These are phyloP conservation scores for Eucalyptus cloeziana DNA, from an alignment of 345 rosid species.

Conservation along the genomic window DNA sequence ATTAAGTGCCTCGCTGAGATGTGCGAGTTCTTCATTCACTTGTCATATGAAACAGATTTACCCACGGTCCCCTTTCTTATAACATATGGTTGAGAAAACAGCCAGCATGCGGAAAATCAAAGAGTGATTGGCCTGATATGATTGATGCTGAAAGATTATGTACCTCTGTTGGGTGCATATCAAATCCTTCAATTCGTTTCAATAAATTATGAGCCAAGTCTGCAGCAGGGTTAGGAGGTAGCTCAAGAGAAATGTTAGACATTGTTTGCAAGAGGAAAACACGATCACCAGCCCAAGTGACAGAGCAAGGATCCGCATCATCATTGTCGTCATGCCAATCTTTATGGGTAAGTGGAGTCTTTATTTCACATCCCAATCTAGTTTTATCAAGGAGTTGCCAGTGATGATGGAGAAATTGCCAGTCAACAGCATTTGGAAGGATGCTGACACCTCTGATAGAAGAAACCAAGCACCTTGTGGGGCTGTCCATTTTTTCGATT, in stretches of 20 bases:
- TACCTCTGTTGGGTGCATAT: constrained; percentile 95
- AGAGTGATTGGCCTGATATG: background rate
- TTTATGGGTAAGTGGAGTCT: constrained; percentile 13
- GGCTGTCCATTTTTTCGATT: constrained; percentile 82
- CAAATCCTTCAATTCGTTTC: constrained; percentile 64
- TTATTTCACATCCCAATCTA: constrained; percentile 22
- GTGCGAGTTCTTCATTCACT: background rate
- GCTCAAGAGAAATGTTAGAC: constrained; percentile 77
- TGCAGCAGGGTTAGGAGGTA: constrained; percentile 83
- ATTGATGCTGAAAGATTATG: background rate
- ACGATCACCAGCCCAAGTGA: constrained; percentile 85
- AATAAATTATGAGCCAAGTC: constrained; percentile 80
- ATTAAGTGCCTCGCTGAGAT: too few species aligned
- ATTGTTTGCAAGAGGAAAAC: constrained; percentile 88
- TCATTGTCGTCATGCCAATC: constrained; percentile 22
- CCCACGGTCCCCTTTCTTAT: background rate
- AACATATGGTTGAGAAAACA: background rate
- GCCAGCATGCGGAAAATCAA: background rate
- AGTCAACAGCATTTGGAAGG: constrained; percentile 63
- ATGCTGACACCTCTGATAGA: constrained; percentile 77
- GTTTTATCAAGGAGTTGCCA: constrained; percentile 80
- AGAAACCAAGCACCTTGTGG: constrained; percentile 97
- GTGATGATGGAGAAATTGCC: constrained; percentile 94
- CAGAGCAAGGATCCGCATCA: constrained; percentile 31
- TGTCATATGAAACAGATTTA: background rate